Conservation (phyloP, 108 stramenopile genomes). For the Pseudonitzschia pungens region DNA sequence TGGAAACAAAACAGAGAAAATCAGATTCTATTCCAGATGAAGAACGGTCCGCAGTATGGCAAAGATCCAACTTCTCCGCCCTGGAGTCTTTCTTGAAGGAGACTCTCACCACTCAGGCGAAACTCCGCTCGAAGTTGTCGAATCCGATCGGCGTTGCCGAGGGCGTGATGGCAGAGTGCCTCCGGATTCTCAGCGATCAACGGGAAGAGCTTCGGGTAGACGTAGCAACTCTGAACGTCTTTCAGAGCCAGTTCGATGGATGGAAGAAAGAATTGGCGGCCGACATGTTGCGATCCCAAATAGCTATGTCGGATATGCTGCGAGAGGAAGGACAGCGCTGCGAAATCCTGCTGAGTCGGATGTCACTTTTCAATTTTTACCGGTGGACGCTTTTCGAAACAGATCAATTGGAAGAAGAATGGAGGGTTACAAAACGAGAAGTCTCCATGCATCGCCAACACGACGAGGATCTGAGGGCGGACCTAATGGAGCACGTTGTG, state of each 20-base stretch:
- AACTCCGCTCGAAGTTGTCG: constrained; percentile 70
- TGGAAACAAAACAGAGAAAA: constrained; percentile 25
- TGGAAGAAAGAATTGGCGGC: constrained; percentile 64
- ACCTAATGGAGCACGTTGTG: constrained; percentile 28
- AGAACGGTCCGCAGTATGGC: constrained; percentile 42
- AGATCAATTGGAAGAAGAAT: constrained; percentile 46
- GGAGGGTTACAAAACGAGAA: constrained; percentile 41
- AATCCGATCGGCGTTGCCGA: constrained; percentile 81
- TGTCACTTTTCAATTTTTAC: constrained; percentile 32
- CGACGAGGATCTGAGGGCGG: constrained; percentile 16
- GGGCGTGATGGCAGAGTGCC: constrained; percentile 59
- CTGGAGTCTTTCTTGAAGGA: constrained; percentile 70
- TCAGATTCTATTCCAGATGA: background rate
- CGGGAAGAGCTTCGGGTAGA: constrained; percentile 59
- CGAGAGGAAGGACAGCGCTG: constrained; percentile 37
- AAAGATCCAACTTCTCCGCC: constrained; percentile 57
- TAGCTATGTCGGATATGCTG: constrained; percentile 33
- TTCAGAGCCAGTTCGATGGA: constrained; percentile 61
- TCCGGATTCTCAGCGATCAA: constrained; percentile 44
- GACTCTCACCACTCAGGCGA: constrained; percentile 71
- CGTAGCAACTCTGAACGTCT: constrained; percentile 62
- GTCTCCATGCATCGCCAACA: constrained; percentile 22
- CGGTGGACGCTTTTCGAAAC: constrained; percentile 40
- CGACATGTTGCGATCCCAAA: constrained; percentile 41
- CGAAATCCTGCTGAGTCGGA: constrained; percentile 28